A percentile compares a stretch with the other conserved stretches of the same genome.
Evolutionary conservation across 2,329 filamentous ascomycete species (phyloP).

Genomic region (Cytospora chrysosperma): DNA sequence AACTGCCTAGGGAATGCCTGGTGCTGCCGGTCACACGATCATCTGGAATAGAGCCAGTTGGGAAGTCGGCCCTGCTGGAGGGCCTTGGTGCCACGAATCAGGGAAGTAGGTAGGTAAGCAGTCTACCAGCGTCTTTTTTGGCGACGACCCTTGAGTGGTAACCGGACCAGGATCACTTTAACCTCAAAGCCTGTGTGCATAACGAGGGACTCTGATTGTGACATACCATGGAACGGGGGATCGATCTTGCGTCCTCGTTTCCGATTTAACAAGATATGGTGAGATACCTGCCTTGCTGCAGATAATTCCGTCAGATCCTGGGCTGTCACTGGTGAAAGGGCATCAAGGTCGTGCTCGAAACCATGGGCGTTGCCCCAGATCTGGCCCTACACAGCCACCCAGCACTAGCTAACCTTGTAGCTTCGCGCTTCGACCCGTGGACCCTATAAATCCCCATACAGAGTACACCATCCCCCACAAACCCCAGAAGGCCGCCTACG

Average conservation of each 20-base stretch:
- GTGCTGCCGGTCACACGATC: not conserved
- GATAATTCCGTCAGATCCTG: not conserved
- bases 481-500: not conserved
- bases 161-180: too few relatives aligned
- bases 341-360: constrained; percentile 12
- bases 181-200: too few relatives aligned
- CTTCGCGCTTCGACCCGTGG: not conserved
- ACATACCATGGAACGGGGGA: too few relatives aligned
- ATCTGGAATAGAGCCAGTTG: not conserved
- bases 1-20: not conserved
- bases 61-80: too few relatives aligned
- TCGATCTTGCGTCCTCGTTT: too few relatives aligned
- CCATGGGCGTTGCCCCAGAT: constrained; percentile 1
- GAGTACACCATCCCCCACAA: not conserved
- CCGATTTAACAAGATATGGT: too few relatives aligned
- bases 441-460: too few relatives aligned
- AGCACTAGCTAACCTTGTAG: not conserved
- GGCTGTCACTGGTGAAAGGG: too few relatives aligned
- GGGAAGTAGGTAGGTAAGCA: not conserved
- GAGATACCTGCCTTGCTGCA: not conserved
- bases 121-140: not conserved
- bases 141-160: not conserved
- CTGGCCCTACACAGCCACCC: not conserved
- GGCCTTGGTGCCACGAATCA: not conserved
- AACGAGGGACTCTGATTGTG: too few relatives aligned